Evolutionary conservation across 2,329 filamentous ascomycete genomes (phyloP).

Genomic region (Shiraia sp.): DNA sequence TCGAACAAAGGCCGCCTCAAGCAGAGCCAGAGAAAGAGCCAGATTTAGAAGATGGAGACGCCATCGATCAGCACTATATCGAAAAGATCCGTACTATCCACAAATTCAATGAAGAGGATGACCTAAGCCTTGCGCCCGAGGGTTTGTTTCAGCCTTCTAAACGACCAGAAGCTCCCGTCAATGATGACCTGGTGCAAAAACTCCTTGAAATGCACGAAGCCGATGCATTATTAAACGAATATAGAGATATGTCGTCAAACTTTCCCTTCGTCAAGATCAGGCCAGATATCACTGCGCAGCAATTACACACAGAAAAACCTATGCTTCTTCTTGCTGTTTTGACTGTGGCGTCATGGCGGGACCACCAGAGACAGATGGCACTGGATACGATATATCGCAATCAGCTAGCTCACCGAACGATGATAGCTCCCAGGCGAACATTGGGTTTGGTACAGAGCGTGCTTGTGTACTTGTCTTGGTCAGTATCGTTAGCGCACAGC

Average conservation of each 20-base stretch:
- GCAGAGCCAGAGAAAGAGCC: conserved; percentile 8
- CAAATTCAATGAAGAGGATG: conserved; percentile 21
- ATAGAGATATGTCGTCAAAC: conserved; percentile 30
- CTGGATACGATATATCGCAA: conserved; percentile 33
- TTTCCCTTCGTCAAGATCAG: conserved; percentile 39
- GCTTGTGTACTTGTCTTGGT: conserved; percentile 41
- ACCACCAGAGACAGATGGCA: conserved; percentile 28
- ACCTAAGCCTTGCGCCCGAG: conserved; percentile 12
- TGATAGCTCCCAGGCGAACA: conserved; percentile 31
- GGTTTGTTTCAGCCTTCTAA: conserved; percentile 19
- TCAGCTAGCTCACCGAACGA: conserved; percentile 39
- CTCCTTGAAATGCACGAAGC: conserved; percentile 30
- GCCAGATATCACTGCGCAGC: conserved; percentile 10
- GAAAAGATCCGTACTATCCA: conserved; percentile 33
- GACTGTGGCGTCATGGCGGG: conserved; percentile 31
- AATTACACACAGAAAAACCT: conserved; percentile 28
- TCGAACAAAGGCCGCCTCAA: conserved; percentile 14
- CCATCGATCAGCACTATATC: conserved; percentile 26
- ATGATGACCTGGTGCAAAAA: conserved; percentile 21
- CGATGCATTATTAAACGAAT: conserved; percentile 29
- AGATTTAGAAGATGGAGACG: conserved; percentile 10
- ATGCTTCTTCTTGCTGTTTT: conserved; percentile 40
- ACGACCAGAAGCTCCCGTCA: conserved; percentile 24
- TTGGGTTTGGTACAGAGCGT: conserved; percentile 38
- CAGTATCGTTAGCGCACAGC: neutral